A percentile compares a stretch with the other conserved stretches of the same genome.
phyloP scores from a whole-genome alignment of 345 rosid genomes.

The Mallotus nudiflorus region DNA sequence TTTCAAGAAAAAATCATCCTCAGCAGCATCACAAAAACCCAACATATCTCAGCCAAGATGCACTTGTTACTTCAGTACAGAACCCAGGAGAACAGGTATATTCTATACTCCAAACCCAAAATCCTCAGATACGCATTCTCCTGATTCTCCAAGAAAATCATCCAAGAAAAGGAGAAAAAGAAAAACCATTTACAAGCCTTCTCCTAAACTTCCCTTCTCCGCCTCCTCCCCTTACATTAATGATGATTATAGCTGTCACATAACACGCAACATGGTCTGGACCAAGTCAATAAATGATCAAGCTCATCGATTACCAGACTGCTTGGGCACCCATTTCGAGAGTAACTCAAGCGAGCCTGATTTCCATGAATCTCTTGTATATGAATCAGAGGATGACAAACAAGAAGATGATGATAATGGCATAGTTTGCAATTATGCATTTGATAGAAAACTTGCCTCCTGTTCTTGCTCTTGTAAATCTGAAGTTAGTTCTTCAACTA shows the following conservation, averaged over 20 bases:
- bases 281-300: constrained; percentile 7
- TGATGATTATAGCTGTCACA: not conserved
- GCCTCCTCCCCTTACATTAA: constrained; percentile 1
- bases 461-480: constrained; percentile 29
- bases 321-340: constrained; percentile 33
- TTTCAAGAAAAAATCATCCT: too few relatives aligned
- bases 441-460: constrained; percentile 18
- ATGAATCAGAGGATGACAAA: constrained; percentile 27
- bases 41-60: constrained; percentile 16
- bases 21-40: too few relatives aligned
- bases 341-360: constrained; percentile 30
- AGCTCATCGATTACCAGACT: constrained; percentile 27
- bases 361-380: constrained; percentile 21
- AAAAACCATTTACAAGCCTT: constrained; percentile 33
- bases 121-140: constrained; percentile 20
- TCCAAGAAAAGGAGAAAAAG: constrained; percentile 17
- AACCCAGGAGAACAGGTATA: constrained; percentile 35
- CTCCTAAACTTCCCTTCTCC: constrained; percentile 34
- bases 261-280: not conserved
- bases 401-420: constrained; percentile 1
- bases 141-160: constrained; percentile 22
- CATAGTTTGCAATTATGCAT: constrained; percentile 7
- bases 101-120: constrained; percentile 20
- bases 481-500: constrained; percentile 32
- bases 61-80: constrained; percentile 15